Conservation (phyloP, 257 asterid species). For the Ophiorrhiza pumila region DNA sequence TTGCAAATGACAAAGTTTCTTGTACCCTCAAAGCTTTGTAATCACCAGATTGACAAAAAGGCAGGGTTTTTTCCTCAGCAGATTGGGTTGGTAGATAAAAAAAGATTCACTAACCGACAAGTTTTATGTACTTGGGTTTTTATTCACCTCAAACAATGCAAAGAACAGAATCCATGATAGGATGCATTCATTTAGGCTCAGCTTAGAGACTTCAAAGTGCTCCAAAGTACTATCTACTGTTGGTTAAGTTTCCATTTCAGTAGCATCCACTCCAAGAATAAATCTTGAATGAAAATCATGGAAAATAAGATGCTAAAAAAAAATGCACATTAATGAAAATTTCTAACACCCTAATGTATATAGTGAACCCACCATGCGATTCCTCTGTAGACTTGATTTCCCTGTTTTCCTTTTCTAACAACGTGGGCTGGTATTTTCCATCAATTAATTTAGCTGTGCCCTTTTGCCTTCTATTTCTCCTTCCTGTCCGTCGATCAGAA, state of each 20-base stretch:
- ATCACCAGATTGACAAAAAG: not conserved
- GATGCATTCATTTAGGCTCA: not conserved
- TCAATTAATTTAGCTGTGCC: slow-evolving; percentile 41
- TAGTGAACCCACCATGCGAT: slow-evolving; percentile 46
- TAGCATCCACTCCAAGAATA: not conserved
- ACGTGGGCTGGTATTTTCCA: slow-evolving; percentile 39
- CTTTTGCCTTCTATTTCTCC: slow-evolving; percentile 65
- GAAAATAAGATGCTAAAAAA: not conserved
- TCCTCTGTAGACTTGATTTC: slow-evolving; percentile 36
- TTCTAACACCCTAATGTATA: slow-evolving; percentile 7
- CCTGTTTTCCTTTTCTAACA: slow-evolving; percentile 50
- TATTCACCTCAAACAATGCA: not conserved
- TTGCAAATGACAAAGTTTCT: not conserved
- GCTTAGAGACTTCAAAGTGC: not conserved
- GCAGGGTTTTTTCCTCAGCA: not conserved
- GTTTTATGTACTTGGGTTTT: not conserved
- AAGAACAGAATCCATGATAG: not conserved
- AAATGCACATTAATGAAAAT: not conserved
- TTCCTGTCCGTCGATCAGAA: slow-evolving; percentile 60
- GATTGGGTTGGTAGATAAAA: not conserved
- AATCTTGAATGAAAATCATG: not conserved
- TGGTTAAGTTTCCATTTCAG: not conserved
- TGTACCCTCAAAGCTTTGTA: not conserved
- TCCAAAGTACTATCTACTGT: not conserved
- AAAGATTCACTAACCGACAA: not conserved